These are phyloP conservation scores for Leccinum fuscescens DNA, from an alignment of 1,284 basidiomycete genomes.

Conservation along the genomic window DNA sequence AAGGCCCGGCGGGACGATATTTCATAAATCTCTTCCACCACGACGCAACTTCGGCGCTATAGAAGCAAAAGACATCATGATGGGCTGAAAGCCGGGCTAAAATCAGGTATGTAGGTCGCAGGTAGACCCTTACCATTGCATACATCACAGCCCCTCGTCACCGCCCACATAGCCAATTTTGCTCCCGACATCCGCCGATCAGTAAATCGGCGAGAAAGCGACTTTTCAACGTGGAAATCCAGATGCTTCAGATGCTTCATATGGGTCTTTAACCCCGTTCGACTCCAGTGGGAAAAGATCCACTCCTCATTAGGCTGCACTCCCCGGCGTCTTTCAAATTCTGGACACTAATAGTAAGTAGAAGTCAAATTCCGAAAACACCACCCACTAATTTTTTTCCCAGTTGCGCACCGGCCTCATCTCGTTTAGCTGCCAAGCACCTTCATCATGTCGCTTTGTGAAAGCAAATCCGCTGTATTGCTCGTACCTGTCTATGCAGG, in stretches of 20 bases:
- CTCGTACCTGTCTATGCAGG: not conserved
- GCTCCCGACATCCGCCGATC: not conserved
- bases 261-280: too few species aligned
- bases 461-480: not conserved
- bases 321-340: not conserved
- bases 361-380: not conserved
- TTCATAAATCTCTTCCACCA: not conserved
- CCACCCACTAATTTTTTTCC: not conserved
- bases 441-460: not conserved
- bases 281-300: not conserved
- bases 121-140: not conserved
- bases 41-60: not conserved
- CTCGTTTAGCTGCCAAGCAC: not conserved
- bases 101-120: not conserved
- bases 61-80: not conserved
- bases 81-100: not conserved
- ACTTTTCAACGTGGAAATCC: not conserved
- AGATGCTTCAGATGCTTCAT: not conserved
- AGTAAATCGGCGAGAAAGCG: not conserved
- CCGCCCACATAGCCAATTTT: not conserved
- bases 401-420: not conserved
- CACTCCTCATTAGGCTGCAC: not conserved
- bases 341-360: not conserved
- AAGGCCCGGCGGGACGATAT: not conserved
- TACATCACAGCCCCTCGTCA: not conserved